Conservation (phyloP, 2,329 filamentous ascomycete species). For the Claviceps fusiformis region DNA sequence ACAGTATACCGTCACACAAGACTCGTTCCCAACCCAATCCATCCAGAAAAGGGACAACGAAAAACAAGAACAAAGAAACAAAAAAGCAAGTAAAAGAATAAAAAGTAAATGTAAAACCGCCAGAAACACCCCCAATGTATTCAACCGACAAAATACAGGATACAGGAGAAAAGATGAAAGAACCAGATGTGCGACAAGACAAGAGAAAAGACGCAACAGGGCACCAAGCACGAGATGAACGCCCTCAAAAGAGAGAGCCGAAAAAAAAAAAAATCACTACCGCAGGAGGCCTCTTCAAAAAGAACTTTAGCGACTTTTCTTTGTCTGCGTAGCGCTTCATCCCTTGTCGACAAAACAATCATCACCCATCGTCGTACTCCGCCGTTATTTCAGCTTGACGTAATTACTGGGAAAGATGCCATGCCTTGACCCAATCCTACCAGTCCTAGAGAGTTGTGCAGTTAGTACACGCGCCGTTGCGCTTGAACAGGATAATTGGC, state of each 20-base stretch:
- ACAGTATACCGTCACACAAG: background rate
- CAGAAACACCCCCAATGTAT: background rate
- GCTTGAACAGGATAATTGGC: background rate
- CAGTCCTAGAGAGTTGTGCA: slow-evolving; percentile 47
- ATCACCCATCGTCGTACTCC: slow-evolving; percentile 11
- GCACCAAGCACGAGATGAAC: too few species aligned
- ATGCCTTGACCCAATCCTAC: slow-evolving; percentile 67
- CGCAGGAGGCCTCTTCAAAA: background rate
- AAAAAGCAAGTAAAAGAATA: too few species aligned
- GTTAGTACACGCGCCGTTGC: background rate
- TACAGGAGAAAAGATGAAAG: too few species aligned
- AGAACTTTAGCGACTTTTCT: too few species aligned
- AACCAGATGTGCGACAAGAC: background rate
- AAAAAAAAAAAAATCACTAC: background rate
- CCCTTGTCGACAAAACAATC: background rate
- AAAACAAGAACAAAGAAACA: background rate
- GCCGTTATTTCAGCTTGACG: slow-evolving; percentile 48
- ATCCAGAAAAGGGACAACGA: background rate
- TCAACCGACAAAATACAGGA: background rate
- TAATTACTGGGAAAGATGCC: slow-evolving; percentile 89
- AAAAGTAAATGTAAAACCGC: too few species aligned
- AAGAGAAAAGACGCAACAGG: too few species aligned
- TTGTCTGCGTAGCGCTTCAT: too few species aligned
- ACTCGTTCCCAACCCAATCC: background rate
- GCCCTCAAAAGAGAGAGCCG: too few species aligned